Conservation (phyloP, 169 alveolate genomes). For the Plasmodium billcollinsi region DNA sequence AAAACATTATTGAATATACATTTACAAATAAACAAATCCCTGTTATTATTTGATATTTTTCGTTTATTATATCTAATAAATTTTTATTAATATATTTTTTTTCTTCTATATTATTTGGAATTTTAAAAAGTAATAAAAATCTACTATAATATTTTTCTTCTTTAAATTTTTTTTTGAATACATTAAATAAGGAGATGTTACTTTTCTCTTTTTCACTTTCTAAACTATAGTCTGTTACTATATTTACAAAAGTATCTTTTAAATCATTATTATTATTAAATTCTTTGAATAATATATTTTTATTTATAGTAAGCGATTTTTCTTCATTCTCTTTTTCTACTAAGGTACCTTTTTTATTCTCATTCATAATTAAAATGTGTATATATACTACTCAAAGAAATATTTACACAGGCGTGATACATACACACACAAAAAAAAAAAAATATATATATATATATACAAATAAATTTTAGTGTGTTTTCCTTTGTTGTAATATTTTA, state of each 20-base stretch:
- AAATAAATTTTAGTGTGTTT: not conserved
- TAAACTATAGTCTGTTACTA: slow-evolving; percentile 38
- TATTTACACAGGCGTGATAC: no score
- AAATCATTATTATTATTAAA: slow-evolving; percentile 29
- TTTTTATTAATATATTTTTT: slow-evolving; percentile 15
- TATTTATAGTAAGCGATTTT: slow-evolving; percentile 13
- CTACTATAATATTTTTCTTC: slow-evolving; percentile 45
- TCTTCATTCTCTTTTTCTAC: slow-evolving; percentile 39
- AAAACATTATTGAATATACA: slow-evolving; percentile 23
- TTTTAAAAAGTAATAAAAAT: slow-evolving; percentile 36
- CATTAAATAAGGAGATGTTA: slow-evolving; percentile 36
- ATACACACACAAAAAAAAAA: not conserved
- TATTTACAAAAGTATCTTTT: slow-evolving; percentile 37
- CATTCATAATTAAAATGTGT: slow-evolving; percentile 16
- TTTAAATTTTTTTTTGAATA: slow-evolving; percentile 57
- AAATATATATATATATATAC: not conserved
- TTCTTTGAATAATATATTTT: slow-evolving; percentile 53
- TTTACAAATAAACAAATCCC: slow-evolving; percentile 39
- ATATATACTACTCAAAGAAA: no score
- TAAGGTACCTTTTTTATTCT: slow-evolving; percentile 6
- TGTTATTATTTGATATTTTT: slow-evolving; percentile 20
- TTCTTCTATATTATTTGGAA: slow-evolving; percentile 12
- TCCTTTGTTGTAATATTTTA: no score
- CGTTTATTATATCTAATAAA: slow-evolving; percentile 2
- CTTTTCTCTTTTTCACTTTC: slow-evolving; percentile 73